Base-by-base conservation (phyloP, 495 filamentous ascomycete species). In the Aspergillus carlsbadensis region DNA sequence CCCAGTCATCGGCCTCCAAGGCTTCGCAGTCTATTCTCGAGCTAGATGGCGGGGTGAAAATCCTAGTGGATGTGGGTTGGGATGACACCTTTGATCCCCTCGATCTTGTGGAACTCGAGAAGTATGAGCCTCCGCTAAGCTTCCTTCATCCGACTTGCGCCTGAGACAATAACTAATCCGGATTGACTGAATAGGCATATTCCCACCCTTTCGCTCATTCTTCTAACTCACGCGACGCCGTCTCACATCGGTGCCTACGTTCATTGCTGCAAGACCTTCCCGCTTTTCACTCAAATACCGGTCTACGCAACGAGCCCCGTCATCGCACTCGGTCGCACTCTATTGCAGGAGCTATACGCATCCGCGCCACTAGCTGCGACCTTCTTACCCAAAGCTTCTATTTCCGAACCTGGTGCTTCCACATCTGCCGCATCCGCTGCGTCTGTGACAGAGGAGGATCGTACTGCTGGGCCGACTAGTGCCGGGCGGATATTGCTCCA, bases 201-300 rank as follows among this genome's bases (percentile, higher is more conserved):
- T 13, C 86, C 92, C 7, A 96, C 93, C 6, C 81, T 99, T 26
- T 97, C 94, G 8, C 74, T 99, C 52, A 88, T 99, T 65, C 90
- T 99, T 31, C 82, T 99, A 56, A 98, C 94, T 4, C 94, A 99
- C 66, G 88, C 94, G 44, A 98, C 92, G 2, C 81, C 88, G 20
- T 80, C 88, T 29, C 95, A 98, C 70, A 83, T 99, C 50, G 94
- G 89, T 56, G 95, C 94, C 42, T 96, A 88, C 64, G 94, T 89
- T 40, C 92, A 99, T 69, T 96, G 92, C 78, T 99, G 95, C 83
- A 96, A 96, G 70, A 85, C 96, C 69, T 87, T 96, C 61, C 92
- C 95, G 50, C 81, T 87, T 39, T 98, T 99, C 72, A 87, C 86
- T 1, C 84, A 90, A 55, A 92, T 99, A 55, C 94, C 94, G n/a